These are phyloP conservation scores for Xenoacremonium recifei DNA, from an alignment of 2,329 filamentous ascomycete species.

Conservation along the genomic window DNA sequence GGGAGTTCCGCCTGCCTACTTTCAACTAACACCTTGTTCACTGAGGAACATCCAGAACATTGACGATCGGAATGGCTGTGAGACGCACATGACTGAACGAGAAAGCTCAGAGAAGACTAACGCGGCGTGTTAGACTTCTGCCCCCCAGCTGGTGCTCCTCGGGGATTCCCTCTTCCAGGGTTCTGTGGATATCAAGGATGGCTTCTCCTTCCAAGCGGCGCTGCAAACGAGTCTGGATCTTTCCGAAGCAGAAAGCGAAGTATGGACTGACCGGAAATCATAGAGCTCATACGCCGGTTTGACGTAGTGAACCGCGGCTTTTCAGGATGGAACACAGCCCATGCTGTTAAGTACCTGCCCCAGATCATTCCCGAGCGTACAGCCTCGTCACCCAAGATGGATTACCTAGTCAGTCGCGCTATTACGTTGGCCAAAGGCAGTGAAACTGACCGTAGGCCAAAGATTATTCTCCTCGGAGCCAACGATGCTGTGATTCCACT, in stretches of 20 bases:
- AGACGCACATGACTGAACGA: too few relatives aligned
- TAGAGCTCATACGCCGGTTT: constrained; percentile 74
- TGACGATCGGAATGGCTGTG: too few relatives aligned
- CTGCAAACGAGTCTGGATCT: constrained; percentile 59
- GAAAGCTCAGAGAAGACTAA: too few relatives aligned
- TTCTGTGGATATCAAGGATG: constrained; percentile 57
- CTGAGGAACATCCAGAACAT: too few relatives aligned
- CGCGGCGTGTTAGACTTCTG: constrained; percentile 55
- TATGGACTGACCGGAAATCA: constrained; percentile 4
- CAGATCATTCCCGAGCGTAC: constrained; percentile 68
- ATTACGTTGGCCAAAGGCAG: background rate
- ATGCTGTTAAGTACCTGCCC: constrained; percentile 68
- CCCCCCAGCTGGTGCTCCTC: constrained; percentile 78
- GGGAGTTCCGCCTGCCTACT: too few relatives aligned
- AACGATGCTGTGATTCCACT: constrained; percentile 79
- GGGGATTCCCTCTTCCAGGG: constrained; percentile 86
- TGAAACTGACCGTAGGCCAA: constrained; percentile 18
- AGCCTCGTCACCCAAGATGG: constrained; percentile 55
- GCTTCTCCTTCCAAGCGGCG: constrained; percentile 72
- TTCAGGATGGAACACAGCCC: constrained; percentile 79
- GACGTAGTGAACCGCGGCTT: constrained; percentile 90
- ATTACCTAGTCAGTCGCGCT: constrained; percentile 58
- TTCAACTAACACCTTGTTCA: too few relatives aligned
- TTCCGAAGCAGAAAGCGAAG: background rate
- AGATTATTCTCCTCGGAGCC: constrained; percentile 82